A percentile compares a stretch with the other conserved stretches of the same genome.
These are phyloP conservation scores for Chytriomyces sp. DNA, from an alignment of 192 early-diverging fungal species.

Conservation along the genomic window DNA sequence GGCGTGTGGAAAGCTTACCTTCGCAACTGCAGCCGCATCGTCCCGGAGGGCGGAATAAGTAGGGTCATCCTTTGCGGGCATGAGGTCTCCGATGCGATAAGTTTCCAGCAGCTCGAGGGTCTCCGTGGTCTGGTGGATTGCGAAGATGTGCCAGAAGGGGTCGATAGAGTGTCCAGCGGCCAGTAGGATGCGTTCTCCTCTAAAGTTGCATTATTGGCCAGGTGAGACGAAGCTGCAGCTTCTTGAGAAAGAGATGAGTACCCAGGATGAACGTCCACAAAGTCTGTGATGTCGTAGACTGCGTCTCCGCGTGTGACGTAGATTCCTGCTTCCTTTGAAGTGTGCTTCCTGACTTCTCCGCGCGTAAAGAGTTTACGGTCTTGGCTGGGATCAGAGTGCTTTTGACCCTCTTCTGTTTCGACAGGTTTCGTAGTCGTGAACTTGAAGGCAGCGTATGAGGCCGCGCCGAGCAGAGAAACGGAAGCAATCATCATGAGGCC, in stretches of 20 bases:
- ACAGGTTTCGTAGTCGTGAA: too few relatives aligned
- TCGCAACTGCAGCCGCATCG: slow-evolving; percentile 14
- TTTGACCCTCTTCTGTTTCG: too few relatives aligned
- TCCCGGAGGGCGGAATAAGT: background rate
- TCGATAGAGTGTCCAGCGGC: slow-evolving; percentile 59
- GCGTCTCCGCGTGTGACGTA: slow-evolving; percentile 47
- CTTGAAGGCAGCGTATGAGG: too few relatives aligned
- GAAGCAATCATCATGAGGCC: too few relatives aligned
- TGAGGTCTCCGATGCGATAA: slow-evolving; percentile 47
- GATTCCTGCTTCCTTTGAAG: slow-evolving; percentile 40
- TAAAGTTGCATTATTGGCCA: background rate
- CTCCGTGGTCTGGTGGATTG: slow-evolving; percentile 45
- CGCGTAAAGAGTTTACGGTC: slow-evolving; percentile 26
- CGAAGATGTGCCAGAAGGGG: slow-evolving; percentile 58
- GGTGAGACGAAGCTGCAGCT: background rate
- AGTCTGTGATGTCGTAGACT: slow-evolving; percentile 59
- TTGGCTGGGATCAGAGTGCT: background rate
- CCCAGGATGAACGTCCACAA: slow-evolving; percentile 57
- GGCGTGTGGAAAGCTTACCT: too few relatives aligned
- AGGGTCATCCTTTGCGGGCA: slow-evolving; percentile 5
- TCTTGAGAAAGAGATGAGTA: background rate
- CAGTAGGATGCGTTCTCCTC: slow-evolving; percentile 51
- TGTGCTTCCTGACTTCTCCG: slow-evolving; percentile 48
- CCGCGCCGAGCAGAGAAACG: too few relatives aligned
- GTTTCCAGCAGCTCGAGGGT: slow-evolving; percentile 47